Conservation (phyloP, 2,329 filamentous ascomycete genomes). For the Trichophyton rubrum region DNA sequence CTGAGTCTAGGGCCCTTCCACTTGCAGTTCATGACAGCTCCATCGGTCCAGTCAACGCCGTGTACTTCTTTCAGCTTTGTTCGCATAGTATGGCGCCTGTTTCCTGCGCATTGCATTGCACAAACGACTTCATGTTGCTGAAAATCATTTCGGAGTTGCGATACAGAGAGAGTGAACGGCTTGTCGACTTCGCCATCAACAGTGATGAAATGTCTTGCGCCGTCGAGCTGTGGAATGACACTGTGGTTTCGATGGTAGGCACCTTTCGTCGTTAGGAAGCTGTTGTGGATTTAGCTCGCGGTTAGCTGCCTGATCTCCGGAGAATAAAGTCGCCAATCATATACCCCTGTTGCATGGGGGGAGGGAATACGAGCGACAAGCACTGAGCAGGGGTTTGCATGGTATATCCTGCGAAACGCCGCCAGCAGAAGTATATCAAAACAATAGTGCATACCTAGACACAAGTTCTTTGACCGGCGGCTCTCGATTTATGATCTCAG, state of each 20-base stretch:
- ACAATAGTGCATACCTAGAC: slow-evolving; percentile 11
- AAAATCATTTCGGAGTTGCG: slow-evolving; percentile 37
- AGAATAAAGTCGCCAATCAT: slow-evolving; percentile 1
- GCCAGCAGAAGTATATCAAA: not conserved
- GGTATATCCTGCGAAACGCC: not conserved
- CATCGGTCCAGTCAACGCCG: slow-evolving; percentile 50
- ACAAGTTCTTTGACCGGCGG: slow-evolving; percentile 14
- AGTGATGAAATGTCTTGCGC: slow-evolving; percentile 31
- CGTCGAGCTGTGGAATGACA: slow-evolving; percentile 38
- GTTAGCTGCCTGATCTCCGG: not conserved
- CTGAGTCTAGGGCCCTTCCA: slow-evolving; percentile 44
- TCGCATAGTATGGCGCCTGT: slow-evolving; percentile 49
- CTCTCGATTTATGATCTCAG: slow-evolving; percentile 13
- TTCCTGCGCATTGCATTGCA: slow-evolving; percentile 49
- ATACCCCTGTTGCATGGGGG: not conserved
- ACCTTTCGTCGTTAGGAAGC: slow-evolving; percentile 42
- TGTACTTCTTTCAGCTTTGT: slow-evolving; percentile 46
- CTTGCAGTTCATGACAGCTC: slow-evolving; percentile 48
- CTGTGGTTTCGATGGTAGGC: slow-evolving; percentile 49
- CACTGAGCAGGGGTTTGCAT: not conserved
- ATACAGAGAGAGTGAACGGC: slow-evolving; percentile 34
- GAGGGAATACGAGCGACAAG: not conserved
- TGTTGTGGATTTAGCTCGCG: slow-evolving; percentile 13
- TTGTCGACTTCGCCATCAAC: slow-evolving; percentile 40
- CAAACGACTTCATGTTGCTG: slow-evolving; percentile 45